phyloP scores from a whole-genome alignment of 208 protist species.

The Dictyostelium gargantuum region DNA sequence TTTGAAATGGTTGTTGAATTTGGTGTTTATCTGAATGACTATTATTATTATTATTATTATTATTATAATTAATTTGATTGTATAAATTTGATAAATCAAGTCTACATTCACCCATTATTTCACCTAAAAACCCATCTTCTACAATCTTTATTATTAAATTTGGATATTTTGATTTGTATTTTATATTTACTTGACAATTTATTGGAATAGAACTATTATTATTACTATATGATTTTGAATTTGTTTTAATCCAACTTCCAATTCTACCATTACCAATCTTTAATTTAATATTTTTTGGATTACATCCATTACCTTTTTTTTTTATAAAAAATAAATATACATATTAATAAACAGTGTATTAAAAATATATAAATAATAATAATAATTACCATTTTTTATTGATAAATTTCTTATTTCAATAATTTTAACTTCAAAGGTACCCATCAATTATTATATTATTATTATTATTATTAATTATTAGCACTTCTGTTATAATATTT shows the following conservation, averaged over 20 bases:
- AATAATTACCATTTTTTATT: neutral
- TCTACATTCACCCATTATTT: conserved; percentile 22
- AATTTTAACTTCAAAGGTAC: conserved; percentile 11
- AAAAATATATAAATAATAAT: neutral
- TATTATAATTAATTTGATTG: neutral
- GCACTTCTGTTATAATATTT: too few relatives aligned
- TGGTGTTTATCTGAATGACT: neutral
- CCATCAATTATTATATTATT: too few relatives aligned
- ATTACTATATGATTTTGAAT: neutral
- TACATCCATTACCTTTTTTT: neutral
- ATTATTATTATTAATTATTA: too few relatives aligned
- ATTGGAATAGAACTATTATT: neutral
- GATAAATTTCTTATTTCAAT: conserved; percentile 19
- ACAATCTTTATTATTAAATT: conserved; percentile 38
- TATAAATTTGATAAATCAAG: conserved; percentile 1
- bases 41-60: neutral
- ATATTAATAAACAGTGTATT: neutral
- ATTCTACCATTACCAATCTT: conserved; percentile 48
- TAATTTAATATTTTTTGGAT: conserved; percentile 23
- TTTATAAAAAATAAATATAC: neutral
- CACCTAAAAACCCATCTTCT: conserved; percentile 31
- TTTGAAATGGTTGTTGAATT: neutral
- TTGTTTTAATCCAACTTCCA: conserved; percentile 23
- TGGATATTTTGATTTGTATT: conserved; percentile 45
- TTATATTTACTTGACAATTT: conserved; percentile 17